phyloP scores from a whole-genome alignment of 352 stramenopile genomes.

The Lagenidium sp. region DNA sequence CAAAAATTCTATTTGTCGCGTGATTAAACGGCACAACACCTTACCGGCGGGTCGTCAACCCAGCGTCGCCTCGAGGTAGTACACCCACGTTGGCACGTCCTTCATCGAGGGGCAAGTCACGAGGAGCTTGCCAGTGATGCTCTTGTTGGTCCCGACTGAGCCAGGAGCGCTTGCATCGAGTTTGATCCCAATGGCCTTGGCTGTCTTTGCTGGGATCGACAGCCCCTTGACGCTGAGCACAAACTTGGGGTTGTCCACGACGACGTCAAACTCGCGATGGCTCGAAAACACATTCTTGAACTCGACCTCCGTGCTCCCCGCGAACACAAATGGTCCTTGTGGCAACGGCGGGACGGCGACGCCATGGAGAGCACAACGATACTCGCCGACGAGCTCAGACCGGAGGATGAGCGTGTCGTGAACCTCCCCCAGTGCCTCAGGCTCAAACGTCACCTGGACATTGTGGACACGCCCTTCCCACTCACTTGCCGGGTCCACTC shows the following conservation, averaged over 20 bases:
- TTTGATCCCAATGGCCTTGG: constrained; percentile 49
- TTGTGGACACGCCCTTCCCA: constrained; percentile 71
- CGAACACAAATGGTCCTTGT: constrained; percentile 75
- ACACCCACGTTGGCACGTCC: constrained; percentile 80
- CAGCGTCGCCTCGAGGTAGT: constrained; percentile 58
- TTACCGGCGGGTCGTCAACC: constrained; percentile 2
- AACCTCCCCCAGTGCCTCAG: constrained; percentile 80
- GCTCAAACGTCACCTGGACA: constrained; percentile 83
- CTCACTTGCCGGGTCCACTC: constrained; percentile 33
- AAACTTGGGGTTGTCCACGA: constrained; percentile 75
- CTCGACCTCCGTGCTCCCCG: constrained; percentile 57
- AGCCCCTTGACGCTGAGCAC: constrained; percentile 35
- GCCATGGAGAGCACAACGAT: constrained; percentile 78
- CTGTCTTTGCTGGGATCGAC: constrained; percentile 62
- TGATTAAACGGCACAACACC: too few species aligned
- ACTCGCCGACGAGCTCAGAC: constrained; percentile 64
- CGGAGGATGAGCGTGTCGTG: constrained; percentile 64
- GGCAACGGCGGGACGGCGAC: constrained; percentile 65
- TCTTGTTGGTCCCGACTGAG: neutral
- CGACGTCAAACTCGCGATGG: constrained; percentile 63
- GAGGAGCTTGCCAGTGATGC: constrained; percentile 63
- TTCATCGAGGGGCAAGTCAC: constrained; percentile 62
- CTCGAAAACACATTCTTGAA: constrained; percentile 89
- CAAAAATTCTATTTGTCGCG: constrained; percentile 34
- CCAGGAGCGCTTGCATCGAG: constrained; percentile 22